Conservation (phyloP, 306 rosid species). For the Adenanthera pavonina region DNA sequence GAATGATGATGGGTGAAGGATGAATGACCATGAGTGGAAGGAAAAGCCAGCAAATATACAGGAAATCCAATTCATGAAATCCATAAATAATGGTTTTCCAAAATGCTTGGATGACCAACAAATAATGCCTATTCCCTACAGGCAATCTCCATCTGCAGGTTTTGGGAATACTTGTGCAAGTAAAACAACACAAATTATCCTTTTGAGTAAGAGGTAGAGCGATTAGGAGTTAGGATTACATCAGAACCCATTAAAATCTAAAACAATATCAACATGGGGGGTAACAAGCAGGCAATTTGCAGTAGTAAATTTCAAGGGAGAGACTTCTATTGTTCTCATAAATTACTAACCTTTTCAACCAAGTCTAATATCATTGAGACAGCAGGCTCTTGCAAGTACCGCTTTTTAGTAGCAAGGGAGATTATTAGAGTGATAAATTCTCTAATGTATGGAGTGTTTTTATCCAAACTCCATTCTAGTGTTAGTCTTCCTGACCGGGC, state of each 20-base stretch:
- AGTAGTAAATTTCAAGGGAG: background rate
- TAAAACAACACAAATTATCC: background rate
- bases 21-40: background rate
- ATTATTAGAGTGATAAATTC: constrained; percentile 66
- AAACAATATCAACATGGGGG: background rate
- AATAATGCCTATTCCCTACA: background rate
- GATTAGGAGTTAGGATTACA: background rate
- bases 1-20: background rate
- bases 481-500: constrained; percentile 80
- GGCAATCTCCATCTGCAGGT: background rate
- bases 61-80: background rate
- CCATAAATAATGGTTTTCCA: background rate
- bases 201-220: background rate
- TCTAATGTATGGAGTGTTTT: constrained; percentile 56
- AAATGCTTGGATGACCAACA: background rate
- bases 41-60: background rate
- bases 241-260: constrained; percentile 4
- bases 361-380: constrained; percentile 72
- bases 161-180: background rate
- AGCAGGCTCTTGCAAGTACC: constrained; percentile 95
- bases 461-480: constrained; percentile 62
- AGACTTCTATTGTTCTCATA: constrained; percentile 7
- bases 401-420: constrained; percentile 78
- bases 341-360: constrained; percentile 70
- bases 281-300: background rate